phyloP scores from a whole-genome alignment of 106 monocot genomes.

The Dendrobium chrysotoxum region DNA sequence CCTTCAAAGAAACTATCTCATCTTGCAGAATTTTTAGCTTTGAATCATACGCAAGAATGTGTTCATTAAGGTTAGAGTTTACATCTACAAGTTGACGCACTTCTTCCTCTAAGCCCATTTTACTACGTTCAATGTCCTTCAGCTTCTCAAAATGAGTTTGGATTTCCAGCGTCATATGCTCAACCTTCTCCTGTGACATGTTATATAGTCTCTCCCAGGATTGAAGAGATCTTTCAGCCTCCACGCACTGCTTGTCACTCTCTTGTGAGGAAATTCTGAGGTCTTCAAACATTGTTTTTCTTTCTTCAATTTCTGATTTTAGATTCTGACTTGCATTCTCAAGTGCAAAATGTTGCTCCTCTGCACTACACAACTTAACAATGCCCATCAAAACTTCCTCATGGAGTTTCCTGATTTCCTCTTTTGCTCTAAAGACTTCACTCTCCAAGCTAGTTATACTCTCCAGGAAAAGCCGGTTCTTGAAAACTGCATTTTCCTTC shows the following conservation, averaged over 20 bases:
- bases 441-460: slow-evolving; percentile 44
- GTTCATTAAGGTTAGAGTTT: slow-evolving; percentile 26
- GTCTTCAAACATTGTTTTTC: slow-evolving; percentile 18
- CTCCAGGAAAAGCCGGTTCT: slow-evolving; percentile 36
- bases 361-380: slow-evolving; percentile 17
- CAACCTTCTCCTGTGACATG: slow-evolving; percentile 33
- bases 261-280: slow-evolving; percentile 12
- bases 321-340: slow-evolving; percentile 22
- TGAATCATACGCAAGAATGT: background rate
- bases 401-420: slow-evolving; percentile 49
- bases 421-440: slow-evolving; percentile 33
- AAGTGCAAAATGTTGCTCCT: slow-evolving; percentile 25
- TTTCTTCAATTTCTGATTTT: slow-evolving; percentile 16
- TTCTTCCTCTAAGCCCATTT: slow-evolving; percentile 38
- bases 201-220: slow-evolving; percentile 16
- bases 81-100: slow-evolving; percentile 12
- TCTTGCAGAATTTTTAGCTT: slow-evolving; percentile 25
- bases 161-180: slow-evolving; percentile 19
- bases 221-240: slow-evolving; percentile 27
- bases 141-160: slow-evolving; percentile 19
- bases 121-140: slow-evolving; percentile 29
- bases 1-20: slow-evolving; percentile 24
- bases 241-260: slow-evolving; percentile 5
- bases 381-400: slow-evolving; percentile 35
- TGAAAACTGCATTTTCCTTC: slow-evolving; percentile 46